phyloP scores from a whole-genome alignment of 2,329 filamentous ascomycete genomes.

The Aspergillus felis region DNA sequence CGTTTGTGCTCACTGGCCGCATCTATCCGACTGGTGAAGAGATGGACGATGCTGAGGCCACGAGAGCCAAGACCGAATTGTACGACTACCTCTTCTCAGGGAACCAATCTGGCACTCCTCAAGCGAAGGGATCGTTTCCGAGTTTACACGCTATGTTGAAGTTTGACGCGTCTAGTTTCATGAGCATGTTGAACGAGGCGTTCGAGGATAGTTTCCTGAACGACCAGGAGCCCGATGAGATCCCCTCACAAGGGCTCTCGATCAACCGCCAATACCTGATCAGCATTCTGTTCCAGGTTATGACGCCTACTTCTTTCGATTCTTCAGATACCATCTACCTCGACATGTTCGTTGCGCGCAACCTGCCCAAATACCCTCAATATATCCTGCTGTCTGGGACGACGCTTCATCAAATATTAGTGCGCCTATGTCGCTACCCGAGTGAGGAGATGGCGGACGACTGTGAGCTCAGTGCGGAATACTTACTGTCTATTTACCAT shows the following conservation, averaged over 20 bases:
- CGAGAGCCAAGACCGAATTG: conserved; percentile 76
- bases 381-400: conserved; percentile 89
- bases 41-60: conserved; percentile 69
- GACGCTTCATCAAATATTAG: conserved; percentile 73
- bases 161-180: conserved; percentile 85
- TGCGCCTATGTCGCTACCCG: conserved; percentile 80
- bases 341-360: conserved; percentile 97
- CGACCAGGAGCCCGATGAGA: conserved; percentile 63
- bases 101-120: conserved; percentile 44
- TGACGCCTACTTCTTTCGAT: conserved; percentile 69
- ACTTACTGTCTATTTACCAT: conserved; percentile 87
- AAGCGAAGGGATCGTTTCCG: conserved; percentile 71
- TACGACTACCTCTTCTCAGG: conserved; percentile 95
- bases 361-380: conserved; percentile 92
- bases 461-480: conserved; percentile 94
- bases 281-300: conserved; percentile 84
- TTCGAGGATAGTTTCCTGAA: conserved; percentile 96
- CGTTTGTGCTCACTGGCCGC: conserved; percentile 83
- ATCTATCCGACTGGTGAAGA: conserved; percentile 82
- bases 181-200: conserved; percentile 93
- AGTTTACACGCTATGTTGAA: conserved; percentile 79
- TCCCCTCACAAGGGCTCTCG: conserved; percentile 52
- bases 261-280: conserved; percentile 91
- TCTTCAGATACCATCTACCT: conserved; percentile 85
- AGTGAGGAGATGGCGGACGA: conserved; percentile 79